These are phyloP conservation scores for Backusella psychrophila DNA, from an alignment of 192 early-diverging fungal genomes.

Conservation along the genomic window DNA sequence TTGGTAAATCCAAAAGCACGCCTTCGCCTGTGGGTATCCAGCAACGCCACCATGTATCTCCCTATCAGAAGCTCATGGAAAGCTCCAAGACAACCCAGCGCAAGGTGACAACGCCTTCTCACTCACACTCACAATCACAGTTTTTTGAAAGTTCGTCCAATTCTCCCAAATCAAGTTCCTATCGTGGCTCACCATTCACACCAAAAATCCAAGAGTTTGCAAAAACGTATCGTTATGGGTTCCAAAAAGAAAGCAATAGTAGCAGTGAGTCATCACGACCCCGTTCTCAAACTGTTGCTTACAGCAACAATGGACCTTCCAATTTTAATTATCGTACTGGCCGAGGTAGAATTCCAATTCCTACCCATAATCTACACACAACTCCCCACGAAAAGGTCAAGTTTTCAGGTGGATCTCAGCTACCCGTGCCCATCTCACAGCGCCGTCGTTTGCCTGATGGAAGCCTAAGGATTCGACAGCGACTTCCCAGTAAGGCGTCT, in stretches of 20 bases:
- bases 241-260: neutral
- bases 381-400: neutral
- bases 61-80: neutral
- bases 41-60: neutral
- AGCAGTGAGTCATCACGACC: neutral
- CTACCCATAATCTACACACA: neutral
- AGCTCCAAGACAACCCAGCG: neutral
- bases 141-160: neutral
- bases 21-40: slow-evolving; percentile 9
- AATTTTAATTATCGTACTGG: neutral
- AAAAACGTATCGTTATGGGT: slow-evolving; percentile 14
- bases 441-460: neutral
- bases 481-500: slow-evolving; percentile 37
- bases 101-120: neutral
- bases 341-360: slow-evolving; percentile 1
- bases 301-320: neutral
- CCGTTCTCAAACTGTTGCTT: neutral
- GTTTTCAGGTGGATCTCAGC: neutral
- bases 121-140: neutral
- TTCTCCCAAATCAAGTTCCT: neutral
- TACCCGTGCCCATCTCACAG: neutral
- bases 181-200: slow-evolving; percentile 17
- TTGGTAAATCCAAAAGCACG: slow-evolving; percentile 24
- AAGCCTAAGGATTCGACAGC: slow-evolving; percentile 21
- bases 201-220: slow-evolving; percentile 9